phyloP scores from a whole-genome alignment of 805 yeast species.

The Candida hungchunana region DNA sequence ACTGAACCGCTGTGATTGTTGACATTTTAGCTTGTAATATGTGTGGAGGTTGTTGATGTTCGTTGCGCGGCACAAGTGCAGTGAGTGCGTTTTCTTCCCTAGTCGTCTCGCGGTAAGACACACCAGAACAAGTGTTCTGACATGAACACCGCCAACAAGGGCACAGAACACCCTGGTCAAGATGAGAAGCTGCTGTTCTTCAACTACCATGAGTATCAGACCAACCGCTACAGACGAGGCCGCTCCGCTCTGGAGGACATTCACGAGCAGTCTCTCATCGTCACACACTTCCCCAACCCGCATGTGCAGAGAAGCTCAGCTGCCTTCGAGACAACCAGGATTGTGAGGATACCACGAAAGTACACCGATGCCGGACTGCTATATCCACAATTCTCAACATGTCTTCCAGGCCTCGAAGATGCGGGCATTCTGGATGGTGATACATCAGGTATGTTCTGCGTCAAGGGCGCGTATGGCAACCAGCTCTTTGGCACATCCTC shows the following conservation, averaged over 20 bases:
- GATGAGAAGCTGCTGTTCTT: constrained; percentile 38
- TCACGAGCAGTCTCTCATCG: constrained; percentile 36
- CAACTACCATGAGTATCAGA: constrained; percentile 63
- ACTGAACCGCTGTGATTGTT: constrained; percentile 6
- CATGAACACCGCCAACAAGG: constrained; percentile 20
- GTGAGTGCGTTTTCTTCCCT: not conserved
- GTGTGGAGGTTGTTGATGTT: not conserved
- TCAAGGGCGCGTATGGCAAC: constrained; percentile 36
- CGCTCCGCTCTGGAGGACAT: constrained; percentile 23
- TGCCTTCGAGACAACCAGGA: constrained; percentile 38
- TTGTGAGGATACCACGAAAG: constrained; percentile 61
- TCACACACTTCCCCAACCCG: constrained; percentile 66
- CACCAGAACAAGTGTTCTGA: too few relatives aligned
- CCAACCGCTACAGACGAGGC: constrained; percentile 29
- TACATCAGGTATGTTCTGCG: constrained; percentile 9
- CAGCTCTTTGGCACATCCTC: constrained; percentile 51
- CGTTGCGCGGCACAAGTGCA: too few relatives aligned
- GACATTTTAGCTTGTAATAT: constrained; percentile 9
- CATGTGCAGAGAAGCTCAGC: constrained; percentile 34
- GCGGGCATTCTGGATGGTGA: constrained; percentile 44
- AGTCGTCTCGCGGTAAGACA: too few relatives aligned
- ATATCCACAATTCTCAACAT: constrained; percentile 53
- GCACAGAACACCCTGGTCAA: constrained; percentile 21
- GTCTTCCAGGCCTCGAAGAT: constrained; percentile 57
- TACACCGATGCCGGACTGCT: constrained; percentile 32